A percentile compares a stretch with the other conserved stretches of the same genome.
These are phyloP conservation scores for Mucor irregularis DNA, from an alignment of 371 early-diverging fungal genomes.

Conservation along the genomic window DNA sequence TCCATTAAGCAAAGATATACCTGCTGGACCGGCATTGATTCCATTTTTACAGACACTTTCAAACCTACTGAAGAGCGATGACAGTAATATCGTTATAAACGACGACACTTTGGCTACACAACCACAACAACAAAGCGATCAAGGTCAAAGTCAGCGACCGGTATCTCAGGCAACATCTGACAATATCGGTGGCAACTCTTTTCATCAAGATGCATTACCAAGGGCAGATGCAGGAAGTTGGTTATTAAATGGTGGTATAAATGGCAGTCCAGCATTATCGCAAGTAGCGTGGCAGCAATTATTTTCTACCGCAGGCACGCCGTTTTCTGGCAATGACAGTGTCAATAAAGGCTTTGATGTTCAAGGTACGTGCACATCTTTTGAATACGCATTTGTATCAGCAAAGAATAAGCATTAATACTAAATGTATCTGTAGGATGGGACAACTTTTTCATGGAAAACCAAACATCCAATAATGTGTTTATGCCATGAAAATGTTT, in stretches of 20 bases:
- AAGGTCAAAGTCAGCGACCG: constrained; percentile 1
- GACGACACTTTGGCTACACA: background rate
- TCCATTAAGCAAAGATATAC: constrained; percentile 33
- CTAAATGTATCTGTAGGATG: constrained; percentile 9
- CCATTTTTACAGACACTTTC: constrained; percentile 35
- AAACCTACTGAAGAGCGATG: constrained; percentile 11
- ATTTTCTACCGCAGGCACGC: constrained; percentile 38
- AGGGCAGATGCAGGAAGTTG: background rate
- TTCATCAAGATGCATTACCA: too few relatives aligned
- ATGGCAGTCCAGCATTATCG: constrained; percentile 2
- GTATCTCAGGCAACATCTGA: background rate
- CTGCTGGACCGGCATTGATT: constrained; percentile 33
- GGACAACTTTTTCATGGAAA: constrained; percentile 21
- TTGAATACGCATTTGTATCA: too few relatives aligned
- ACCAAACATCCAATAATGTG: constrained; percentile 11
- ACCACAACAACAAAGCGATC: constrained; percentile 9
- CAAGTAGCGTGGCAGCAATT: constrained; percentile 44
- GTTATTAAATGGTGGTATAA: constrained; percentile 14
- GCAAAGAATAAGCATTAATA: background rate
- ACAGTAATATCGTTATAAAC: background rate
- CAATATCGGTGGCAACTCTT: background rate
- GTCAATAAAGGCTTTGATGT: constrained; percentile 2
- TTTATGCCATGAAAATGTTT: constrained; percentile 8
- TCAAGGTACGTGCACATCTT: constrained; percentile 22
- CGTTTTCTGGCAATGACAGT: constrained; percentile 28